Base-by-base conservation (phyloP, 1,139 yeast genomes). In the Pichia sp. region DNA sequence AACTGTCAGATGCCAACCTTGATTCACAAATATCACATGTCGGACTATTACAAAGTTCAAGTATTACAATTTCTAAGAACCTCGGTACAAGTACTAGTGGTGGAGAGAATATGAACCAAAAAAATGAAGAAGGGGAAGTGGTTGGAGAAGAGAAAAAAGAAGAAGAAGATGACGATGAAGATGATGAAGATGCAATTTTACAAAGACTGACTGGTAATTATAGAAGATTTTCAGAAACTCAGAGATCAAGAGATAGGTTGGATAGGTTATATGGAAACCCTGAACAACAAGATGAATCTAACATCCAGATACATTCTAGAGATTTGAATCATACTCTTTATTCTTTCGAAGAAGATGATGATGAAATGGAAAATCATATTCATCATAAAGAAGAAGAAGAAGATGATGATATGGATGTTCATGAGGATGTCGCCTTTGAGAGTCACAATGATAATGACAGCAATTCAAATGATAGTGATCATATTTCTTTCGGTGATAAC, bases 171-270 rank as follows among this genome's bases (percentile, higher is more conserved):
- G 53, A 57, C 25, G 63, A 57, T 8, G 55, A 52, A 10, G 62
- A 58, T n/a, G 61, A 60, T 20, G 64, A 55, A 26, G 48, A 48
- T 9, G 49, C 53, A 0, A 55, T 55, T 8, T 35, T 61, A 16
- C 43, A 52, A 7, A 45, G 65, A 35, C 46, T 61, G 8, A 55
- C 63, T 2, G 61, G 57, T 4, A 60, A 59, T 39, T 60, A 59
- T 37, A 51, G 64, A 40, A 49, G 60, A 3, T 59, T 51, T 39
- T 59, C 64, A 1, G 61, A 55, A 40, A 49, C 55, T 4, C 53
- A 56, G 35, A 41, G 45, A 49, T 34, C 41, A 24, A 45, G 47
- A 51, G 49, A 43, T 10, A 16, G 37, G 12, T 8, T 31, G 4
- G 37, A 46, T 32, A 26, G 16, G 16, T 16, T 16, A 16, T 16